A percentile compares a stretch with the other conserved stretches of the same genome.
These are phyloP conservation scores for Tephrocybe sp. DNA, from an alignment of 768 basidiomycete genomes.

Conservation along the genomic window DNA sequence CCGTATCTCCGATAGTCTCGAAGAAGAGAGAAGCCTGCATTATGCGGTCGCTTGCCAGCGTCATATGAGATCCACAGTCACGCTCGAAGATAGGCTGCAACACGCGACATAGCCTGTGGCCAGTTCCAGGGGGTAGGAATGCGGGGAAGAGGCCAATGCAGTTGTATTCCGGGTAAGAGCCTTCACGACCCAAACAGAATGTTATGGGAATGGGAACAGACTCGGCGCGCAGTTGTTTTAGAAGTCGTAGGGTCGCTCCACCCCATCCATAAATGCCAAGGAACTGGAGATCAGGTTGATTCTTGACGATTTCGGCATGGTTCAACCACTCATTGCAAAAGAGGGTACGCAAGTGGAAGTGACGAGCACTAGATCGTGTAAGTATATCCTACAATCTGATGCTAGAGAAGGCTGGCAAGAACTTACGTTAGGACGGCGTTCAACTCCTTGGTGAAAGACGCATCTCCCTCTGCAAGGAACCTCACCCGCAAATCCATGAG, in stretches of 20 bases:
- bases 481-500: background rate
- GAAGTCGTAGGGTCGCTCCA: background rate
- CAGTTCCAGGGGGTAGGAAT: background rate
- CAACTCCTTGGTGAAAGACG: background rate
- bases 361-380: background rate
- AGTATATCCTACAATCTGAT: background rate
- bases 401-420: background rate
- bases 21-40: background rate
- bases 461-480: background rate
- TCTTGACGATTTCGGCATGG: background rate
- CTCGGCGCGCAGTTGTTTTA: background rate
- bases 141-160: background rate
- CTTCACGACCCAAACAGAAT: background rate
- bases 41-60: background rate
- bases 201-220: background rate
- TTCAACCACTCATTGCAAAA: background rate
- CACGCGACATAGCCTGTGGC: background rate
- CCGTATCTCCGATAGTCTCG: background rate
- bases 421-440: background rate
- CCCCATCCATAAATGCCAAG: background rate
- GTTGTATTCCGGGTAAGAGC: background rate
- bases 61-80: background rate
- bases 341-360: background rate
- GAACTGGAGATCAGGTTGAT: background rate
- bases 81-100: background rate